phyloP scores from a whole-genome alignment of 805 yeast genomes.

The Hermanozyma aechmeae region DNA sequence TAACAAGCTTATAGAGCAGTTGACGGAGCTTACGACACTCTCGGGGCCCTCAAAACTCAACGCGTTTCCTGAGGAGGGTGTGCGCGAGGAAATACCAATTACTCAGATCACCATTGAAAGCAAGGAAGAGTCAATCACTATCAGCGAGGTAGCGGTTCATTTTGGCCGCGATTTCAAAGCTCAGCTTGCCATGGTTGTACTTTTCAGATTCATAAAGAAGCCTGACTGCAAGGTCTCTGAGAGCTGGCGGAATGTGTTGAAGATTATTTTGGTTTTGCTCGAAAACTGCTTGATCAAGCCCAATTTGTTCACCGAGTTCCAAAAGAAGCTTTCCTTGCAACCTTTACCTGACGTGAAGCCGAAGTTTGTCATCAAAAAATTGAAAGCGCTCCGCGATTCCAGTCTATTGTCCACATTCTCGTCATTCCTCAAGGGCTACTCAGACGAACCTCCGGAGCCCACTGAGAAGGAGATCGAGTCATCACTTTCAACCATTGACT shows the following conservation, averaged over 20 bases:
- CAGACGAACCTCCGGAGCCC: conserved; percentile 87
- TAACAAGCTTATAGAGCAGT: conserved; percentile 56
- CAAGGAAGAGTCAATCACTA: conserved; percentile 52
- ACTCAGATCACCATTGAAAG: conserved; percentile 37
- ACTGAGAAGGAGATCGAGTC: conserved; percentile 86
- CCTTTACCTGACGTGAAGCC: conserved; percentile 57
- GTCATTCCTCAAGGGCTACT: conserved; percentile 78
- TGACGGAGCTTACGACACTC: conserved; percentile 64
- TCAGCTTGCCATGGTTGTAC: conserved; percentile 77
- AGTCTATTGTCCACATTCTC: conserved; percentile 89
- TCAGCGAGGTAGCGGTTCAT: conserved; percentile 71
- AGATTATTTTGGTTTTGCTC: conserved; percentile 53
- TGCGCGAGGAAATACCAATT: conserved; percentile 25
- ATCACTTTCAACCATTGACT: conserved; percentile 74
- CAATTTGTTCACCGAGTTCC: conserved; percentile 51
- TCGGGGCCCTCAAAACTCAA: conserved; percentile 24
- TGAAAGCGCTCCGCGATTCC: conserved; percentile 57
- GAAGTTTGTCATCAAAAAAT: conserved; percentile 51
- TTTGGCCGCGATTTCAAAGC: conserved; percentile 90
- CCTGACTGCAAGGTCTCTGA: conserved; percentile 41
- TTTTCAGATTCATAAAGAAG: conserved; percentile 66
- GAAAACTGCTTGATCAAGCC: conserved; percentile 68
- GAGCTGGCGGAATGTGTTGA: conserved; percentile 55
- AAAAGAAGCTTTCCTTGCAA: conserved; percentile 43
- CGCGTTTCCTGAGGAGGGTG: conserved; percentile 7